A percentile compares a stretch with the other conserved stretches of the same genome.
These are phyloP conservation scores for Pisolithus marmoratus DNA, from an alignment of 768 basidiomycete genomes.

Conservation along the genomic window DNA sequence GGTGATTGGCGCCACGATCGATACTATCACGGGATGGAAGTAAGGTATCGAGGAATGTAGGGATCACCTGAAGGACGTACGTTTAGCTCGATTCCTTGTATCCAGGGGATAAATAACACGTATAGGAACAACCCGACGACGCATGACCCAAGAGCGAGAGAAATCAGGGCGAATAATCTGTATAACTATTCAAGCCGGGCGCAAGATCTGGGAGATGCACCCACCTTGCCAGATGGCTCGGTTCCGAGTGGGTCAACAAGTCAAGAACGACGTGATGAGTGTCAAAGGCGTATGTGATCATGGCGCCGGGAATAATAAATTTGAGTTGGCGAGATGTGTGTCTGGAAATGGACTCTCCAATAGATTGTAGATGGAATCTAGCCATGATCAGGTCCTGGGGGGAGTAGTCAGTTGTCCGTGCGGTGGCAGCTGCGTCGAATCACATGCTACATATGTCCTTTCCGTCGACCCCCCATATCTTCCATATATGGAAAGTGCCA, in stretches of 20 bases:
- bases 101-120: conserved; percentile 60
- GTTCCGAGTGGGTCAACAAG: conserved; percentile 31
- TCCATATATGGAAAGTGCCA: background rate
- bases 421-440: background rate
- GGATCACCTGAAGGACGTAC: conserved; percentile 36
- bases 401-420: background rate
- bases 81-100: conserved; percentile 62
- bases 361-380: conserved; percentile 8
- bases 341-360: conserved; percentile 25
- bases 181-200: background rate
- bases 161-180: conserved; percentile 50
- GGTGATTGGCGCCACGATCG: conserved; percentile 70
- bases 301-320: conserved; percentile 66
- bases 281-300: conserved; percentile 55
- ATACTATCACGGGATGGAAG: conserved; percentile 40
- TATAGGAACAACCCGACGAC: conserved; percentile 71
- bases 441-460: background rate
- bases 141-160: conserved; percentile 50
- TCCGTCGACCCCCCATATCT: background rate
- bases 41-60: background rate
- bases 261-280: conserved; percentile 47
- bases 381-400: conserved; percentile 10
- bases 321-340: conserved; percentile 69
- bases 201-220: background rate
- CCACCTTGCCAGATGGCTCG: conserved; percentile 50